Percentiles rank a stretch among this genome's conserved stretches.
These are phyloP conservation scores for Aspergillus quadricinctus DNA, from an alignment of 2,329 filamentous ascomycete species.

Conservation along the genomic window DNA sequence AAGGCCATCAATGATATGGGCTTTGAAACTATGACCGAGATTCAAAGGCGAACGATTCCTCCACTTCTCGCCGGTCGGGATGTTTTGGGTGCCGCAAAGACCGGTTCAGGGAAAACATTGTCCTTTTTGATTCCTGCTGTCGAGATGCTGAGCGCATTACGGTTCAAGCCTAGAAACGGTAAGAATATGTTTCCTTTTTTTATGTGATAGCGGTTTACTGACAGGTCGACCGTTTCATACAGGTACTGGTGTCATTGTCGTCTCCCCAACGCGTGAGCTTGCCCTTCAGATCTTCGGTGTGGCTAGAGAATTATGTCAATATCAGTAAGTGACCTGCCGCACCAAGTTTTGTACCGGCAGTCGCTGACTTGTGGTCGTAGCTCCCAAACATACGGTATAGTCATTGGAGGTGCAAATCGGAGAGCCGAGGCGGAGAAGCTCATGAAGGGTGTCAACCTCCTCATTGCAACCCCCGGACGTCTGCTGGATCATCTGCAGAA, in stretches of 20 bases:
- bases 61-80: constrained; percentile 85
- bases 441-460: constrained; percentile 84
- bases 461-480: constrained; percentile 90
- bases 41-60: constrained; percentile 82
- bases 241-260: constrained; percentile 81
- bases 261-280: constrained; percentile 88
- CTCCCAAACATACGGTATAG: constrained; percentile 83
- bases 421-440: constrained; percentile 92
- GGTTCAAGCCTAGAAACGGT: constrained; percentile 91
- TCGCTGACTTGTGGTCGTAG: not conserved
- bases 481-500: constrained; percentile 92
- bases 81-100: constrained; percentile 93
- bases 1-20: constrained; percentile 87
- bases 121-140: constrained; percentile 91
- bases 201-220: not conserved
- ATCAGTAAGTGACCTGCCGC: not conserved
- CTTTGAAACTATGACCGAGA: constrained; percentile 93
- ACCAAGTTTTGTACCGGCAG: not conserved
- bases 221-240: constrained; percentile 5
- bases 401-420: constrained; percentile 90
- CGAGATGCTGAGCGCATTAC: constrained; percentile 83
- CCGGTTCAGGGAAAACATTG: constrained; percentile 90
- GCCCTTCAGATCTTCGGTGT: constrained; percentile 96
- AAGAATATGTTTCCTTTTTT: constrained; percentile 12
- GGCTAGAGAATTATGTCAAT: constrained; percentile 59